Evolutionary conservation across 2,329 filamentous ascomycete genomes (phyloP).

Genomic region (Ceratocystis cubensis): DNA sequence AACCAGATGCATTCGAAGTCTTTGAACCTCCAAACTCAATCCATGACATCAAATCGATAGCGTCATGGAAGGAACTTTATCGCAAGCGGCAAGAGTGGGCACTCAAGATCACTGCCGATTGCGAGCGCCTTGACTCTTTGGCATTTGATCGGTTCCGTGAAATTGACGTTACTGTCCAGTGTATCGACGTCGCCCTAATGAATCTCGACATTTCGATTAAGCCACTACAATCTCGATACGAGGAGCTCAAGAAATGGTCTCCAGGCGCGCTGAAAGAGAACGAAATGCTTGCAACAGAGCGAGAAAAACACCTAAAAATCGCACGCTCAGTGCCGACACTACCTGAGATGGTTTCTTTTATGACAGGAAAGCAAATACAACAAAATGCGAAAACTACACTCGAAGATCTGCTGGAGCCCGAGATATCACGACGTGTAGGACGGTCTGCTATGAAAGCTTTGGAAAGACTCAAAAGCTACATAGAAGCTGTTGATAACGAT

Average conservation of each 20-base stretch:
- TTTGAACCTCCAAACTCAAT: slow-evolving; percentile 64
- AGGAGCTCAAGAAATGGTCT: slow-evolving; percentile 59
- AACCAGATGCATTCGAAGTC: slow-evolving; percentile 30
- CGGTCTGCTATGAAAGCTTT: slow-evolving; percentile 47
- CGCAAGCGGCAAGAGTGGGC: slow-evolving; percentile 72
- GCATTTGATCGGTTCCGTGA: slow-evolving; percentile 57
- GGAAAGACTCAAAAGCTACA: slow-evolving; percentile 46
- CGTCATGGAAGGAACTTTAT: slow-evolving; percentile 83
- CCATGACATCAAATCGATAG: slow-evolving; percentile 62
- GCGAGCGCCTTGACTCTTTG: slow-evolving; percentile 48
- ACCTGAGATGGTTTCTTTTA: slow-evolving; percentile 52
- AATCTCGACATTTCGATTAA: slow-evolving; percentile 70
- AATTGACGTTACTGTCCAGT: slow-evolving; percentile 64
- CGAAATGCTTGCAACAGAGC: slow-evolving; percentile 47
- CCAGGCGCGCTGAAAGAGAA: slow-evolving; percentile 56
- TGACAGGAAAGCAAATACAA: slow-evolving; percentile 38
- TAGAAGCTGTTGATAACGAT: slow-evolving; percentile 47
- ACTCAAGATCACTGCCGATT: slow-evolving; percentile 54
- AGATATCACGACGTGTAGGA: slow-evolving; percentile 60
- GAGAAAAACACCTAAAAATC: slow-evolving; percentile 56
- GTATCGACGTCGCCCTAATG: slow-evolving; percentile 70
- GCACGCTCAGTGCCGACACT: slow-evolving; percentile 54
- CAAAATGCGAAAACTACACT: slow-evolving; percentile 45
- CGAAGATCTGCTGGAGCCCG: slow-evolving; percentile 63
- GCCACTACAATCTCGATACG: slow-evolving; percentile 57